These are phyloP conservation scores for Leucosporidium scottii DNA, from an alignment of 768 basidiomycete species.

Conservation along the genomic window DNA sequence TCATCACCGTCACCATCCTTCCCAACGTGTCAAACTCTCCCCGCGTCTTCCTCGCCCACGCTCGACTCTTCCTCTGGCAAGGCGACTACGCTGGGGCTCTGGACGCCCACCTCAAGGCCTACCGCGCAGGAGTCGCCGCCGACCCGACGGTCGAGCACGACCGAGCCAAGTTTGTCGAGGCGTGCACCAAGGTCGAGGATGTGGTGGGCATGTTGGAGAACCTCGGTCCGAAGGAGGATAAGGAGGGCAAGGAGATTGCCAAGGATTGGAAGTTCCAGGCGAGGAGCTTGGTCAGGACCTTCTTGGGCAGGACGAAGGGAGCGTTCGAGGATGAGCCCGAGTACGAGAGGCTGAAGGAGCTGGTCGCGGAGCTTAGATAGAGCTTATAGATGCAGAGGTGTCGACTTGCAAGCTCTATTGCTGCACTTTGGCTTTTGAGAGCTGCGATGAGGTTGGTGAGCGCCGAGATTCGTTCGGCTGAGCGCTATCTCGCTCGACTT, in stretches of 20 bases:
- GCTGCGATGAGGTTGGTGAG: too few relatives aligned
- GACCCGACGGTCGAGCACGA: conserved; percentile 60
- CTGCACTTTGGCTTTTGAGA: too few relatives aligned
- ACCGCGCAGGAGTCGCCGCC: conserved; percentile 60
- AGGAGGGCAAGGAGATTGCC: conserved; percentile 36
- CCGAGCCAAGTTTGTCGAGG: conserved; percentile 62
- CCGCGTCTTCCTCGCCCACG: conserved; percentile 75
- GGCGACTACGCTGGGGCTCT: conserved; percentile 66
- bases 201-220: conserved; percentile 74
- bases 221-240: conserved; percentile 58
- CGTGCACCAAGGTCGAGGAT: conserved; percentile 70
- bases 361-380: conserved; percentile 60
- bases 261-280: conserved; percentile 74
- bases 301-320: conserved; percentile 75
- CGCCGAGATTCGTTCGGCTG: too few relatives aligned
- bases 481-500: too few relatives aligned
- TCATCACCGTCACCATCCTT: conserved; percentile 72
- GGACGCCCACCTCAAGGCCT: conserved; percentile 76
- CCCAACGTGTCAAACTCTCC: conserved; percentile 66
- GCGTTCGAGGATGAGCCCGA: conserved; percentile 80
- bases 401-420: too few relatives aligned
- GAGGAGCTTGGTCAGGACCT: conserved; percentile 76
- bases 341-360: conserved; percentile 60
- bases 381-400: background rate
- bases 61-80: conserved; percentile 68